Conservation (phyloP, 192 early-diverging fungal species). For the Backusella tarrabulga region DNA sequence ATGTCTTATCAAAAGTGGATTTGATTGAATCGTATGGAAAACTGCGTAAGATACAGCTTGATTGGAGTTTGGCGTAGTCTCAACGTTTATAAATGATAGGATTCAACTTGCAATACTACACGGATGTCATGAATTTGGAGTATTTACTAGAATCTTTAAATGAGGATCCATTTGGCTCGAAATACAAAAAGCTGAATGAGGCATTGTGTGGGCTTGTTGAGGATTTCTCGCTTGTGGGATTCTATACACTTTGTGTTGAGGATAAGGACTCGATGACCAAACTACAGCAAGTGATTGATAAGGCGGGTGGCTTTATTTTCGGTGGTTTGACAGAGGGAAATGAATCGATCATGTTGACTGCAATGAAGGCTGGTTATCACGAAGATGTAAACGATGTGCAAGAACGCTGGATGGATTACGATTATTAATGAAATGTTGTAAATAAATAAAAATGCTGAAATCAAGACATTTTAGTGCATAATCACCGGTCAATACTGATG, state of each 20-base stretch:
- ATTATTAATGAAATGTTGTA: neutral
- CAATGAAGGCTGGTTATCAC: conserved; percentile 44
- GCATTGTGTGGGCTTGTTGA: conserved; percentile 90
- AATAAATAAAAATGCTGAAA: neutral
- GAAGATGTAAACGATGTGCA: conserved; percentile 47
- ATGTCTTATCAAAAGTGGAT: conserved; percentile 96
- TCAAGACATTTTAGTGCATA: too few relatives aligned
- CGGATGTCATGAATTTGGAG: conserved; percentile 86
- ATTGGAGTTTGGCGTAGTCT: too few relatives aligned
- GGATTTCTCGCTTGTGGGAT: conserved; percentile 90
- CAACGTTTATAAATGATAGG: conserved; percentile 31
- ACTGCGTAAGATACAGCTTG: conserved; percentile 37
- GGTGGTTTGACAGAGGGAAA: conserved; percentile 76
- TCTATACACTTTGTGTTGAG: conserved; percentile 76
- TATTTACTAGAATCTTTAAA: conserved; percentile 81
- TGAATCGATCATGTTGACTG: conserved; percentile 70
- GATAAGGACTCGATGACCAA: conserved; percentile 83
- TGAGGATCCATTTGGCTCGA: conserved; percentile 61
- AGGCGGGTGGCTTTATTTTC: conserved; percentile 90
- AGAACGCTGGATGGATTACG: conserved; percentile 40
- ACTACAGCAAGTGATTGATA: conserved; percentile 80
- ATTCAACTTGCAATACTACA: conserved; percentile 94
- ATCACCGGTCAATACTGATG: too few relatives aligned
- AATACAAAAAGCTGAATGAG: conserved; percentile 72
- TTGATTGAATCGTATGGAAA: conserved; percentile 79